Evolutionary conservation across 176 grass and related monocot species (phyloP), one percentile per base, ranked within the genome.

Genomic region (Hsuehochloa calcarea): DNA sequence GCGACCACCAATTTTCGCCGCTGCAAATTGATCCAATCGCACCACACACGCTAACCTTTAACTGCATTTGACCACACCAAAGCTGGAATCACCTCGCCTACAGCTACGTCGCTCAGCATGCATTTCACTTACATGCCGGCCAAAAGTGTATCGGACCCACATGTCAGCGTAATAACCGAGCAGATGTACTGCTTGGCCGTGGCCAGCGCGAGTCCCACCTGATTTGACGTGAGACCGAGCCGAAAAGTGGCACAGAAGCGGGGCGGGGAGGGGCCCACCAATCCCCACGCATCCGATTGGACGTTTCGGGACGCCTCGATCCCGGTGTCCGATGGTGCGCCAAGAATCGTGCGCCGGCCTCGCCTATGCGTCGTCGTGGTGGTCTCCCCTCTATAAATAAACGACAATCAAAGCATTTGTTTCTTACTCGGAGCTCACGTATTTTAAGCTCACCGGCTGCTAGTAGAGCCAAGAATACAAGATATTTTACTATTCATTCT

Each of bases 201-300:
- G 15, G 26, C 45, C 26, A 34, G 25, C 13, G 20, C 20, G 19
- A 71, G 68, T 16, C 15, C 16, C 26, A 16, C 29, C 34, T 85
- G 82, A 85, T 38, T 69, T 40, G 82, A 89, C 17, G 50, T 3
- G 65, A 77, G 39, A 69, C 78, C 27, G 7, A 34, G 87, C 34
- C 65, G 41, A 72, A 70, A 82, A 34, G 65, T 43, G 15, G 41
- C 79, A 82, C 41, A 41, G 55, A 8, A 6, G 10, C n/a, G 12
- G 27, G 41, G 5, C 14, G 55, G 5, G 6, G 10, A 15, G 12
- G 27, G 41, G 5, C 14, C 68, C 39, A 20, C 5, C 34, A 5
- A 5, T 20, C 41, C 67, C 67, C 29, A 86, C 66, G 15, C 9
- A 26, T 56, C 19, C 5, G 81, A 84, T 60, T 85, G 68, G 49